Conservation (phyloP, 345 rosid genomes). For the Populus nigra region DNA sequence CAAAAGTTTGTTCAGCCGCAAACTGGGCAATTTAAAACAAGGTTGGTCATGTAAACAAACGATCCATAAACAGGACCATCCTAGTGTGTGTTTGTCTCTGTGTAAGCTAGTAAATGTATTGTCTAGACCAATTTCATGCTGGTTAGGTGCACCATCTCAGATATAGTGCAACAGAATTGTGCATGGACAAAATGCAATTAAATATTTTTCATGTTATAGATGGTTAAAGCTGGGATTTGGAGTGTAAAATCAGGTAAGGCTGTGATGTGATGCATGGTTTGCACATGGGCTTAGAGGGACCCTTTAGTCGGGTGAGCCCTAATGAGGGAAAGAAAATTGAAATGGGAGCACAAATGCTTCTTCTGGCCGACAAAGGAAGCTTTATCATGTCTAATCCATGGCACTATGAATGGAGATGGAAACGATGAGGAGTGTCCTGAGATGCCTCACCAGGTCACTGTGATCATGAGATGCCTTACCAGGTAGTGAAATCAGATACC, state of each 20-base stretch:
- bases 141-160: too few species aligned
- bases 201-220: too few species aligned
- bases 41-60: too few species aligned
- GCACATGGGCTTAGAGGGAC: not conserved
- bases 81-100: too few species aligned
- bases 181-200: too few species aligned
- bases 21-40: too few species aligned
- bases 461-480: not conserved
- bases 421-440: not conserved
- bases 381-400: constrained; percentile 23
- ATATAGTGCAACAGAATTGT: too few species aligned
- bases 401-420: constrained; percentile 23
- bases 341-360: not conserved
- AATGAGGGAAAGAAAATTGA: not conserved
- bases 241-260: not conserved
- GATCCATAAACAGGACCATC: too few species aligned
- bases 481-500: not conserved
- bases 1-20: too few species aligned
- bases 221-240: too few species aligned
- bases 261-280: not conserved
- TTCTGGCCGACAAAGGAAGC: constrained; percentile 26
- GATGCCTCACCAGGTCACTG: not conserved
- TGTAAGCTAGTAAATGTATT: too few species aligned
- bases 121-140: too few species aligned
- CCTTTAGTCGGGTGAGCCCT: not conserved